A percentile compares a stretch with the other conserved stretches of the same genome.
Conservation (phyloP, 129 eudicot genomes). For the Pittosporum tobira region DNA sequence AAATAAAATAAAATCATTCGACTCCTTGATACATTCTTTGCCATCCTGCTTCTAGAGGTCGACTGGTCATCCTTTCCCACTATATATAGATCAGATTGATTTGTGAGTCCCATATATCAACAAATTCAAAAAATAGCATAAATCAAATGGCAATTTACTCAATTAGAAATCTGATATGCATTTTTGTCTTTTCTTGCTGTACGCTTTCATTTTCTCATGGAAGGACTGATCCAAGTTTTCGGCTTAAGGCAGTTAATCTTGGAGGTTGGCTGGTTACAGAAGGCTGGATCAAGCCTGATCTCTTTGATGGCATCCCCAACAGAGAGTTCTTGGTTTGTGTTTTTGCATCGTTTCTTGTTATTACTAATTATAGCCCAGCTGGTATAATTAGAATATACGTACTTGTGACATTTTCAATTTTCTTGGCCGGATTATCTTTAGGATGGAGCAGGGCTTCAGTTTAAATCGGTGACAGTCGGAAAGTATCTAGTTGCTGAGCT, state of each 20-base stretch:
- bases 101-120: no score
- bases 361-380: background rate
- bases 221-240: conserved; percentile 19
- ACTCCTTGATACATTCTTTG: no score
- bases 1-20: no score
- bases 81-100: no score
- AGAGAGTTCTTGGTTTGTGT: conserved; percentile 58
- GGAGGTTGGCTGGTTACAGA: conserved; percentile 86
- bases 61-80: no score
- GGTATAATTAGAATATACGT: no score
- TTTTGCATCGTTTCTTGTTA: background rate
- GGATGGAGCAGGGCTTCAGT: conserved; percentile 70
- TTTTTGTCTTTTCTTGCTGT: conserved; percentile 12
- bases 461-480: conserved; percentile 42
- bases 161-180: conserved; percentile 15
- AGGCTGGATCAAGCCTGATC: conserved; percentile 86
- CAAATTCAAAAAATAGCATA: background rate
- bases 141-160: conserved; percentile 10
- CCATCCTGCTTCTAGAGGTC: no score
- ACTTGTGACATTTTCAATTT: background rate
- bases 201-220: conserved; percentile 23
- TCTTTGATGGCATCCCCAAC: conserved; percentile 67
- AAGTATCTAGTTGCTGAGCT: conserved; percentile 58
- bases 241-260: conserved; percentile 54
- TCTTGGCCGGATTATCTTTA: conserved; percentile 4